Percentiles rank a stretch among this genome's conserved stretches.
These are phyloP conservation scores for Bidens hawaiensis DNA, from an alignment of 140 eudicot genomes.

Conservation along the genomic window DNA sequence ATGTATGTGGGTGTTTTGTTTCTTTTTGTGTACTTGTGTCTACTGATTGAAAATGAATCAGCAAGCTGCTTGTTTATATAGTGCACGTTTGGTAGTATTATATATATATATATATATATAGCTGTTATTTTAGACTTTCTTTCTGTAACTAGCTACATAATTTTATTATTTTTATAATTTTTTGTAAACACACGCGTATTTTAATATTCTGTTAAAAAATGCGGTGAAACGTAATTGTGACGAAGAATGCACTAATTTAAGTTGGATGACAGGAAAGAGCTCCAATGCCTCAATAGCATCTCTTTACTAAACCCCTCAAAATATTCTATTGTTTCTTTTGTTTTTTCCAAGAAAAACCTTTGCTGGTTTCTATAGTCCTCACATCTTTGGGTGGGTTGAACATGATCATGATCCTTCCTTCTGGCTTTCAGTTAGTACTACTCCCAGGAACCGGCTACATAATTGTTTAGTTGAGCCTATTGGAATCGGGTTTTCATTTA, in stretches of 20 bases:
- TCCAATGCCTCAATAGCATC: not conserved
- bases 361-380: not conserved
- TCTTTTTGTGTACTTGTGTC: not conserved
- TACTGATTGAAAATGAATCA: not conserved
- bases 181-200: too few species aligned
- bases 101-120: not conserved
- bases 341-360: too few species aligned
- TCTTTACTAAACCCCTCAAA: conserved; percentile 4
- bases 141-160: not conserved
- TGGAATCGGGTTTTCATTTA: too few species aligned
- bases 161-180: too few species aligned
- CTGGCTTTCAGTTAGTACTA: not conserved
- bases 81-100: conserved; percentile 1
- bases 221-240: not conserved
- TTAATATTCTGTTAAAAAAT: not conserved
- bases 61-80: not conserved
- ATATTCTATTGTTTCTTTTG: too few species aligned
- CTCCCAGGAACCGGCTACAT: too few species aligned
- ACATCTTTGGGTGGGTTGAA: too few species aligned
- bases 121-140: not conserved
- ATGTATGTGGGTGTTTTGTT: not conserved
- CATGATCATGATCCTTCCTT: not conserved
- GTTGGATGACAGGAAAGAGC: conserved; percentile 2
- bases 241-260: conserved; percentile 3
- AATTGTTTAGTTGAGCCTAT: too few species aligned